These are phyloP conservation scores for Arxiozyma slooffiae DNA, from an alignment of 1,139 yeast genomes.

Conservation along the genomic window DNA sequence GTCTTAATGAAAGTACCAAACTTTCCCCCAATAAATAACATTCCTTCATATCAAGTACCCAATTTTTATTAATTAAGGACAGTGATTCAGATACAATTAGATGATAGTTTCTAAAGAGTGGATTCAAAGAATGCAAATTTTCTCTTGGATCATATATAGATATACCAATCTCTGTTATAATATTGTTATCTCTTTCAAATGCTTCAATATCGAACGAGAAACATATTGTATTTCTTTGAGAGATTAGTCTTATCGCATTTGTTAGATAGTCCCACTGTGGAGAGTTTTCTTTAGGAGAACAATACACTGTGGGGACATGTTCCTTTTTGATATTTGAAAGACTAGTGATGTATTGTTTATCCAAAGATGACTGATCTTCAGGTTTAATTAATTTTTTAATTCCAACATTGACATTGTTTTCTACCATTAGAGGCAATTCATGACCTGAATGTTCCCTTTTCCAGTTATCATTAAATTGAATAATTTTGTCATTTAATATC, in stretches of 20 bases:
- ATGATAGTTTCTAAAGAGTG: constrained; percentile 40
- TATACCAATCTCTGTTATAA: constrained; percentile 60
- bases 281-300: constrained; percentile 16
- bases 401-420: not conserved
- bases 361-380: not conserved
- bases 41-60: constrained; percentile 52
- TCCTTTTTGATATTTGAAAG: constrained; percentile 8
- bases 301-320: constrained; percentile 18
- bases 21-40: constrained; percentile 51
- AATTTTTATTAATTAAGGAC: constrained; percentile 43
- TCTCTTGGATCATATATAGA: constrained; percentile 54
- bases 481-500: constrained; percentile 4
- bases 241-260: constrained; percentile 21
- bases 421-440: not conserved
- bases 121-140: constrained; percentile 21
- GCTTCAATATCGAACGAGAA: constrained; percentile 61
- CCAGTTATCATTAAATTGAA: constrained; percentile 2
- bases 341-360: not conserved
- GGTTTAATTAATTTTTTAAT: not conserved
- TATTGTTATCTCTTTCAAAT: constrained; percentile 40
- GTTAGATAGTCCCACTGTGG: constrained; percentile 19
- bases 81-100: constrained; percentile 45
- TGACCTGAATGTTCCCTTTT: not conserved
- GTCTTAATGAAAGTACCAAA: constrained; percentile 33
- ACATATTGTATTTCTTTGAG: constrained; percentile 32